These are phyloP conservation scores for Cenchrus purpureus DNA, from an alignment of 176 grass and related monocot genomes.

Conservation along the genomic window DNA sequence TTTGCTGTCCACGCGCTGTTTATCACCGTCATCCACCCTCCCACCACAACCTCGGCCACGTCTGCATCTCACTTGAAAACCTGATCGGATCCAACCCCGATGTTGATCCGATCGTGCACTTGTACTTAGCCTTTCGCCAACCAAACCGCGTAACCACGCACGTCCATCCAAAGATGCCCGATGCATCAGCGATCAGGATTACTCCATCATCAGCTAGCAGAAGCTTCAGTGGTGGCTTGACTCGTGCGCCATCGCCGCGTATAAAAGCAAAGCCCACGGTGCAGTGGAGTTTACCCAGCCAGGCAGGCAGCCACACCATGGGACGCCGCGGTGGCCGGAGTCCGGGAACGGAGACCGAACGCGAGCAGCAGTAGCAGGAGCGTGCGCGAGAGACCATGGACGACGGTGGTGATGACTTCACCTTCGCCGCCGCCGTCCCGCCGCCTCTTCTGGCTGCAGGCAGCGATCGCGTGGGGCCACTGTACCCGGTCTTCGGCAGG, in stretches of 20 bases:
- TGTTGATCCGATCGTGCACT: neutral
- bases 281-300: neutral
- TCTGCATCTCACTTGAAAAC: constrained; percentile 18
- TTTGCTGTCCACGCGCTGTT: neutral
- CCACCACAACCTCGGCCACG: constrained; percentile 6
- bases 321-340: neutral
- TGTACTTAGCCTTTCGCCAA: neutral
- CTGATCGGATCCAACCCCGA: neutral
- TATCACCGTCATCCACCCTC: neutral
- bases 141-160: constrained; percentile 3
- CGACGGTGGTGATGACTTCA: constrained; percentile 30
- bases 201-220: neutral
- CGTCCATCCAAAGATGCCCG: neutral
- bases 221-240: neutral
- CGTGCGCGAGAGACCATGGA: neutral
- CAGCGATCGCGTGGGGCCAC: constrained; percentile 12
- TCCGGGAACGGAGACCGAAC: neutral
- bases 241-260: neutral
- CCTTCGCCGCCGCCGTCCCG: constrained; percentile 42
- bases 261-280: constrained; percentile 29
- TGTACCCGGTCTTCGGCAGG: constrained; percentile 76
- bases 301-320: neutral
- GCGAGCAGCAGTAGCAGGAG: neutral
- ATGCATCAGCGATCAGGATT: constrained; percentile 2
- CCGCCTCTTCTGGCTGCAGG: neutral